phyloP scores from a whole-genome alignment of 345 rosid genomes.

The Reutealis trisperma region DNA sequence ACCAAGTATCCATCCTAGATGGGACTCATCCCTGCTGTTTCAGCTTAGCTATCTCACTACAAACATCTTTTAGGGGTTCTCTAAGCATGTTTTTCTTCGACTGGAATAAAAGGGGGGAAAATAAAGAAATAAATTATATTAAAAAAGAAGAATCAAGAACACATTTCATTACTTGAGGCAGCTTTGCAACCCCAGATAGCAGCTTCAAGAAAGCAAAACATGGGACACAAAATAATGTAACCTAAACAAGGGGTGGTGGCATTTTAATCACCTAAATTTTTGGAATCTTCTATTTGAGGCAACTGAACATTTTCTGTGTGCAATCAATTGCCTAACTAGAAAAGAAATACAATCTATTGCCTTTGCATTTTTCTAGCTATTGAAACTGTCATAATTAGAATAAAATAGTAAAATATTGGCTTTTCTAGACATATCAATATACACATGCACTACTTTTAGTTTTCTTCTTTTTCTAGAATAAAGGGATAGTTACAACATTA shows the following conservation, averaged over 20 bases:
- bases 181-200: not conserved
- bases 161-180: not conserved
- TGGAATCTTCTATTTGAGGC: not conserved
- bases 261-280: not conserved
- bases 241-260: not conserved
- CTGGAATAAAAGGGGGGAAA: slow-evolving; percentile 30
- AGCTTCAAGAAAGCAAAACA: not conserved
- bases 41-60: slow-evolving; percentile 40
- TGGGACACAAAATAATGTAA: not conserved
- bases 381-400: too few species aligned
- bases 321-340: not conserved
- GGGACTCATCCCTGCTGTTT: slow-evolving; percentile 27
- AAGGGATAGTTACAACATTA: too few species aligned
- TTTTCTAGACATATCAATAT: too few species aligned
- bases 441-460: too few species aligned
- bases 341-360: too few species aligned
- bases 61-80: slow-evolving; percentile 43
- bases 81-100: slow-evolving; percentile 37
- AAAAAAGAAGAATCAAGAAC: slow-evolving; percentile 5
- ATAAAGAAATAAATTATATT: not conserved
- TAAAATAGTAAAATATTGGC: too few species aligned
- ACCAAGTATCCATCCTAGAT: slow-evolving; percentile 10
- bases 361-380: not conserved
- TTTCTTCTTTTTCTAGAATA: too few species aligned
- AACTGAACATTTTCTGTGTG: not conserved